These are phyloP conservation scores for Vaccinium darrowii DNA, from an alignment of 148 eudicot genomes.

Conservation along the genomic window DNA sequence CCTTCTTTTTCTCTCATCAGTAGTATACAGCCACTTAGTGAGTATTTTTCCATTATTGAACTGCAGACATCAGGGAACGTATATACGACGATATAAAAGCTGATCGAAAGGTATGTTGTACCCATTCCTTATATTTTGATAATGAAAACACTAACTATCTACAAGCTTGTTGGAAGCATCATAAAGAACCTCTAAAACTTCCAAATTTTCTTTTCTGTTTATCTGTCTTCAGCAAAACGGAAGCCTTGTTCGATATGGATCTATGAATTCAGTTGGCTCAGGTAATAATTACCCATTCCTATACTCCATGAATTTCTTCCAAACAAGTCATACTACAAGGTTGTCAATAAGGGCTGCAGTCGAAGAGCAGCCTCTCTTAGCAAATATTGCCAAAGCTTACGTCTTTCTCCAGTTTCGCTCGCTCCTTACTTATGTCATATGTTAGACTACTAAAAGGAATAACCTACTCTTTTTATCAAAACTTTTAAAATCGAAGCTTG, in stretches of 20 bases:
- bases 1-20: not conserved
- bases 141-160: not conserved
- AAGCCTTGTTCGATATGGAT: conserved; percentile 43
- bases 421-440: no score
- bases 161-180: not conserved
- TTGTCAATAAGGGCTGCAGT: not conserved
- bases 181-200: not conserved
- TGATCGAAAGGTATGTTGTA: conserved; percentile 37
- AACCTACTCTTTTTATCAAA: not conserved
- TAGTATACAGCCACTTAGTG: not conserved
- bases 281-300: conserved; percentile 26
- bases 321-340: not conserved
- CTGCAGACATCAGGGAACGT: conserved; percentile 35
- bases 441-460: no score
- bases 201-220: not conserved
- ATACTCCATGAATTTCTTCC: conserved; percentile 2
- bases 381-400: not conserved
- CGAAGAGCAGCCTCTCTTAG: not conserved
- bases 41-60: not conserved
- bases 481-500: not conserved
- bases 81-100: conserved; percentile 31
- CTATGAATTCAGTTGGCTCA: conserved; percentile 38
- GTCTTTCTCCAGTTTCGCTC: not conserved
- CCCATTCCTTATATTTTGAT: not conserved
- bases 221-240: conserved; percentile 27